These are phyloP conservation scores for Entrophospora sp. DNA, from an alignment of 192 early-diverging fungal species.

Conservation along the genomic window DNA sequence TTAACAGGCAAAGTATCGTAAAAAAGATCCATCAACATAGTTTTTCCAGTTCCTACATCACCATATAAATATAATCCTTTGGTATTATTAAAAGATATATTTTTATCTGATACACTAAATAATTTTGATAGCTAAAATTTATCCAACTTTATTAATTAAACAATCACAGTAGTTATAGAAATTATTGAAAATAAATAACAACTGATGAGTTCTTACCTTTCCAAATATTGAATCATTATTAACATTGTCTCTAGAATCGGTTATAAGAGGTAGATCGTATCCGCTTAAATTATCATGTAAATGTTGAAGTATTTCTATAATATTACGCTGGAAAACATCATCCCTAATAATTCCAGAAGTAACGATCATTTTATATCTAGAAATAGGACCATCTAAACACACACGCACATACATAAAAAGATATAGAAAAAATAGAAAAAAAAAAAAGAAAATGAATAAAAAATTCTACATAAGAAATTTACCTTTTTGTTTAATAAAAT, in stretches of 20 bases:
- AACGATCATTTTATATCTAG: conserved; percentile 40
- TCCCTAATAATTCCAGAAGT: conserved; percentile 42
- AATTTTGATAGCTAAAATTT: conserved; percentile 15
- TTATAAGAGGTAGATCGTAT: conserved; percentile 42
- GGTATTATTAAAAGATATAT: conserved; percentile 24
- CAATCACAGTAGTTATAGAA: too few species aligned
- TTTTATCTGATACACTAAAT: conserved; percentile 23
- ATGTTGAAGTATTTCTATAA: conserved; percentile 55
- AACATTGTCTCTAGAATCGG: neutral
- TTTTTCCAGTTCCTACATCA: conserved; percentile 87
- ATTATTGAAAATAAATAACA: neutral
- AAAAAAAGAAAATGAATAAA: neutral
- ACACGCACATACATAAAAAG: too few species aligned
- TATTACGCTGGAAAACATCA: conserved; percentile 61
- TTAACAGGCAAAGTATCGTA: conserved; percentile 64
- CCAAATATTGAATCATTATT: conserved; percentile 21
- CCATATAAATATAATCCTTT: conserved; percentile 59
- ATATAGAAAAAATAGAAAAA: neutral
- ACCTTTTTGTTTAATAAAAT: neutral
- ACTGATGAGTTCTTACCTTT: conserved; percentile 19
- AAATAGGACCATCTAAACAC: conserved; percentile 31
- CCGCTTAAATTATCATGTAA: conserved; percentile 51
- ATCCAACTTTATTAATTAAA: neutral
- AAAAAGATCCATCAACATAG: conserved; percentile 94
- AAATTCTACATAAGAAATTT: neutral